These are phyloP conservation scores for Aspergillus sp. DNA, from an alignment of 2,329 filamentous ascomycete genomes.

Conservation along the genomic window DNA sequence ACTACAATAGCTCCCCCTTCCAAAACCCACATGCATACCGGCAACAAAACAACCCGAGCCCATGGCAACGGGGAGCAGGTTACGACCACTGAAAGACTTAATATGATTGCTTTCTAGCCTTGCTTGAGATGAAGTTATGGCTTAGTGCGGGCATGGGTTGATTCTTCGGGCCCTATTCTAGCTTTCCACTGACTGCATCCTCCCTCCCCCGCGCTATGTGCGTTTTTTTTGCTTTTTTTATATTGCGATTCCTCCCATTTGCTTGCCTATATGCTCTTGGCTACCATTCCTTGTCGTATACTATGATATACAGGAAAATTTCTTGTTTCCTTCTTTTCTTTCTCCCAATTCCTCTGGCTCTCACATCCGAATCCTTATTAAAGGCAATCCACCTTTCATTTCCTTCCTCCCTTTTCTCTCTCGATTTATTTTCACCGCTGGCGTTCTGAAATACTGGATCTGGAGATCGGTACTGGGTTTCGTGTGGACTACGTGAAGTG, in stretches of 20 bases:
- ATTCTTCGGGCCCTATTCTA: slow-evolving; percentile 21
- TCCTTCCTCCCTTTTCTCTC: slow-evolving; percentile 15
- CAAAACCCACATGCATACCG: slow-evolving; percentile 42
- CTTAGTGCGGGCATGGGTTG: slow-evolving; percentile 34
- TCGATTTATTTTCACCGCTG: slow-evolving; percentile 23
- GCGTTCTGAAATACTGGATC: slow-evolving; percentile 40
- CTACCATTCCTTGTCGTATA: slow-evolving; percentile 20
- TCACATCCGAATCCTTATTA: slow-evolving; percentile 20
- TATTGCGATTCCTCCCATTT: slow-evolving; percentile 11
- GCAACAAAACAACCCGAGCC: slow-evolving; percentile 58
- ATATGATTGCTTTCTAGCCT: slow-evolving; percentile 28
- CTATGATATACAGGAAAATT: slow-evolving; percentile 26
- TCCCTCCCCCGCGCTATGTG: slow-evolving; percentile 15
- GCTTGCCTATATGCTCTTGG: slow-evolving; percentile 16
- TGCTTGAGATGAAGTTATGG: slow-evolving; percentile 43
- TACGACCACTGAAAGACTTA: slow-evolving; percentile 56
- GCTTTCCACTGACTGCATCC: slow-evolving; percentile 24
- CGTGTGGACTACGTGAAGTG: slow-evolving; percentile 15
- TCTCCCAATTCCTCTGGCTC: slow-evolving; percentile 10
- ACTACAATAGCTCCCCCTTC: slow-evolving; percentile 36
- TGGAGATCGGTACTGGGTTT: slow-evolving; percentile 34
- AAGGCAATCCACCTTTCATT: slow-evolving; percentile 15
- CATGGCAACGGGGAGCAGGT: slow-evolving; percentile 66
- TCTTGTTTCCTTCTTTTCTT: slow-evolving; percentile 13
- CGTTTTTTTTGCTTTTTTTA: slow-evolving; percentile 10